Conservation (phyloP, 164 flowering plant species). For the Warburgia ugandensis region DNA sequence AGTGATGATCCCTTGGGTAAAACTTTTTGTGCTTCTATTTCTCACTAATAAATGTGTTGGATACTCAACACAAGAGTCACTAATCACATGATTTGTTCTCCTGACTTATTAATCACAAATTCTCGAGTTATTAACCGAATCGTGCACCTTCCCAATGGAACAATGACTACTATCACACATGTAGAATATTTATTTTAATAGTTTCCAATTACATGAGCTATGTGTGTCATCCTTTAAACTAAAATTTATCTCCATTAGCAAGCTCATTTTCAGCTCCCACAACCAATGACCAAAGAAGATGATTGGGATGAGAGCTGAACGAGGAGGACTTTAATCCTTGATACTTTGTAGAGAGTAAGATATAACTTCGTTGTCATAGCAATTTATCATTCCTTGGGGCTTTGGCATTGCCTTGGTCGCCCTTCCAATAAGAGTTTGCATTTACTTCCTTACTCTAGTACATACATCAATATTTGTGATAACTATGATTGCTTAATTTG, state of each 20-base stretch:
- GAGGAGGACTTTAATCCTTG: no score
- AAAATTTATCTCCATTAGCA: no score
- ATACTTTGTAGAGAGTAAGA: background rate
- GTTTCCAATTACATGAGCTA: constrained; percentile 10
- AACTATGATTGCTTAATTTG: constrained; percentile 12
- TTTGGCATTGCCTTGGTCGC: constrained; percentile 22
- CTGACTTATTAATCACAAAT: constrained; percentile 7
- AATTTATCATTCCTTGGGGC: constrained; percentile 1
- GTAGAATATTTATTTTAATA: constrained; percentile 4
- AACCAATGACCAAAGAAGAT: no score
- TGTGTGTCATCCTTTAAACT: no score
- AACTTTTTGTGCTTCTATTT: constrained; percentile 6
- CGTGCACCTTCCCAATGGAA: constrained; percentile 14
- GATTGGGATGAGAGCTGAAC: no score
- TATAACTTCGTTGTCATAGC: background rate
- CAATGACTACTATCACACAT: constrained; percentile 10
- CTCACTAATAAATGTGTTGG: constrained; percentile 6
- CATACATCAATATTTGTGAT: background rate
- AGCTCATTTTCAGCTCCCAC: no score
- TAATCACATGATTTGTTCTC: constrained; percentile 12
- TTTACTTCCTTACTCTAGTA: background rate
- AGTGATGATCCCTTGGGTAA: constrained; percentile 12
- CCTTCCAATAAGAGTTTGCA: constrained; percentile 7
- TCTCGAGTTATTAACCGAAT: constrained; percentile 6
- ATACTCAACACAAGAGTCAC: constrained; percentile 12